Base-by-base conservation (phyloP, 1,139 yeast genomes). In the Candida sanyaensis region DNA sequence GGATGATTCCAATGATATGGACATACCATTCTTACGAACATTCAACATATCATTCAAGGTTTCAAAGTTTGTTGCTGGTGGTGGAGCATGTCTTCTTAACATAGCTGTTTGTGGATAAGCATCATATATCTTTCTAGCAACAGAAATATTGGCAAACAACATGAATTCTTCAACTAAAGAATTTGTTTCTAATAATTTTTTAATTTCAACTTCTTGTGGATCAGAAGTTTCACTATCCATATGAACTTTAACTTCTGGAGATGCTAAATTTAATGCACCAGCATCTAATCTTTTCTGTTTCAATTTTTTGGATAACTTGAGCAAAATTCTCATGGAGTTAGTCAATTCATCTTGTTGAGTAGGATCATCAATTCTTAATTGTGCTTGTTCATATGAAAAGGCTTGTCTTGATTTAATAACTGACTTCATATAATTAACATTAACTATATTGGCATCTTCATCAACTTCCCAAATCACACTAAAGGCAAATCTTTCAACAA, bases 61-160 rank as follows among this genome's bases (percentile, higher is more conserved):
- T 62, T 93, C 99, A 64, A 95, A 95, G 61, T 91, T 93, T 2
- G 96, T 84, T 1, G 93, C 84, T 28, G 99, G 98, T 17, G 99
- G 99, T 7, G 97, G 81, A 11, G 91, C 97, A 66, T 95, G 99
- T 62, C 99, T 84, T 81, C 96, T 88, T 50, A 93, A 75, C 97
- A 93, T 91, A 12, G 99, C 99, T 7, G 97, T 92, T 68, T 95
- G 99, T 7, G 99, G 99, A 65, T 86, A 93, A 2, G 96, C 85
- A 50, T 90, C 96, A 65, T 84, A 89, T 42, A 93, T 93, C 65
- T 88, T 90, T 61, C 90, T 79, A 2, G 99, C 99, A 23, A 95
- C 99, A 12, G 96, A 86, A 47, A 92, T 93, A 63, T 95, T 95
- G 47, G 99, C 99, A 58, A 95, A 77, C 78, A 95, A 79, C 99